Conservation (phyloP, 257 asterid genomes). For the Solanum ossicruentum region DNA sequence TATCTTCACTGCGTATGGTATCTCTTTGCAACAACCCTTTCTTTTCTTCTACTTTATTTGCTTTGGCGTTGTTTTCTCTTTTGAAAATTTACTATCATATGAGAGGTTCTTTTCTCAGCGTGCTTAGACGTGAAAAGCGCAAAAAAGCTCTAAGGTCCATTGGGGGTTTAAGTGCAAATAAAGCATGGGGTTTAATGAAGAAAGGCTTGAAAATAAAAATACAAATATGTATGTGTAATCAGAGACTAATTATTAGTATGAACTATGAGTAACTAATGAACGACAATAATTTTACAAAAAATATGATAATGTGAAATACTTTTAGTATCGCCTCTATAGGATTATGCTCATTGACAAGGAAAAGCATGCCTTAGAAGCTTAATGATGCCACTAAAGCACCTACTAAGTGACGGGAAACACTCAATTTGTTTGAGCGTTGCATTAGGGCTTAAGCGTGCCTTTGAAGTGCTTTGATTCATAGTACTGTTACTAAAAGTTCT, state of each 20-base stretch:
- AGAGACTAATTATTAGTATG: neutral
- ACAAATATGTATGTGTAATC: neutral
- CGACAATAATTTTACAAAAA: neutral
- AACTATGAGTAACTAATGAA: neutral
- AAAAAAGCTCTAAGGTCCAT: neutral
- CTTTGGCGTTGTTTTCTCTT: neutral
- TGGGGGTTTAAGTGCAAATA: neutral
- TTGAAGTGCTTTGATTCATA: neutral
- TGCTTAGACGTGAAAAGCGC: neutral
- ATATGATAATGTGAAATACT: neutral
- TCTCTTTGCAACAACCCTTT: neutral
- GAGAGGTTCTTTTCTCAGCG: neutral
- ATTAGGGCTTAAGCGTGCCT: neutral
- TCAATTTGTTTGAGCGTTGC: neutral
- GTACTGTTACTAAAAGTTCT: neutral
- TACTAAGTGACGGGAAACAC: neutral
- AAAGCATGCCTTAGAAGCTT: neutral
- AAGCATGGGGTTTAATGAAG: neutral
- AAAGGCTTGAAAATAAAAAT: neutral
- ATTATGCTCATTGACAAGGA: neutral
- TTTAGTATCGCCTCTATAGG: neutral
- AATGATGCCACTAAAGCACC: neutral
- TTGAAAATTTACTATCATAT: neutral
- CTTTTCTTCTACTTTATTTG: neutral
- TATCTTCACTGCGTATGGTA: conserved; percentile 95